These are phyloP conservation scores for Botrytis paeoniae DNA, from an alignment of 2,329 filamentous ascomycete species.

Conservation along the genomic window DNA sequence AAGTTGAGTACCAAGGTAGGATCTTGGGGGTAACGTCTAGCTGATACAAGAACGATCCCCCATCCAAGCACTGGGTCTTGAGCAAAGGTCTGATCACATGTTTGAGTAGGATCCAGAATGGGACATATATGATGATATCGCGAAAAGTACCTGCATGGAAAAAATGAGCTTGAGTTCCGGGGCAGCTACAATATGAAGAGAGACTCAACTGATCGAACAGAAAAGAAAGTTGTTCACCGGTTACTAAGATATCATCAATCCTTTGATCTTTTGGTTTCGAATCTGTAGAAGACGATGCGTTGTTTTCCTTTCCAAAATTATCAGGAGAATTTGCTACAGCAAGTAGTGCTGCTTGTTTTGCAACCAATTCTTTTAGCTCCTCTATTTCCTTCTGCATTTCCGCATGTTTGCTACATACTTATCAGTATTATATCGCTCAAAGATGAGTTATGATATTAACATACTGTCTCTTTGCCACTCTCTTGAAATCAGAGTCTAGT, in stretches of 20 bases:
- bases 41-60: constrained; percentile 61
- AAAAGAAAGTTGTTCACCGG: constrained; percentile 22
- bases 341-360: constrained; percentile 18
- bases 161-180: constrained; percentile 22
- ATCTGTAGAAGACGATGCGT: constrained; percentile 42
- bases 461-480: constrained; percentile 52
- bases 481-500: constrained; percentile 67
- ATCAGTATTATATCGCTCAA: background rate
- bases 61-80: constrained; percentile 65
- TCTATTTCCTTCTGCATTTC: constrained; percentile 59
- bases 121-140: constrained; percentile 64
- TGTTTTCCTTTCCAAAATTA: constrained; percentile 53
- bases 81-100: constrained; percentile 55
- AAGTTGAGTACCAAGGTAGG: constrained; percentile 45
- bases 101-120: constrained; percentile 53
- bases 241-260: constrained; percentile 20
- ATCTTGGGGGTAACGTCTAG: constrained; percentile 56
- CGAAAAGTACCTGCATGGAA: constrained; percentile 53
- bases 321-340: constrained; percentile 40
- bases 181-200: constrained; percentile 30
- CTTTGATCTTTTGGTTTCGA: constrained; percentile 24
- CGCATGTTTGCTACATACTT: constrained; percentile 53
- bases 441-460: background rate
- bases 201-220: constrained; percentile 23
- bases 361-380: constrained; percentile 44